Evolutionary conservation across 2,329 filamentous ascomycete genomes (phyloP), one percentile per base, ranked within the genome.

Genomic region (Talaromyces sp.): DNA sequence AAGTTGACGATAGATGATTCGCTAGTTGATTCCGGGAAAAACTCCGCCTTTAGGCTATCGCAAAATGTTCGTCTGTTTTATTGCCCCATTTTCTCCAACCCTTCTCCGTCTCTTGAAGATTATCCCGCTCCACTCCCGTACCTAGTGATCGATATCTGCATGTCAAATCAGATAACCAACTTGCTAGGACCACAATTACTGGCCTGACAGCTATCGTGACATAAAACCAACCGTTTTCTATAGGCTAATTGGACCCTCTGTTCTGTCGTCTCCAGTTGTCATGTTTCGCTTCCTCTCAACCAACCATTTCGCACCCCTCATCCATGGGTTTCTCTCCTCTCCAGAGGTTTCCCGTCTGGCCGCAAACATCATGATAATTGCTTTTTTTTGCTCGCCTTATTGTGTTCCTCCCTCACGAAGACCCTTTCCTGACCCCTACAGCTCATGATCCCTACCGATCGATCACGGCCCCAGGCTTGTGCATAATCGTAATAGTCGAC

Each of bases 301-400:
- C 60, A 56, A 62, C 31, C 60, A 37, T 56, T 56, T 54, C 33
- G 27, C 35, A 48, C 64, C 64, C 65, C 69, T 63, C 71, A 69
- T 69, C 65, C 54, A 63, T 63, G 48, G 60, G n/a, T 54, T 48
- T 31, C 60, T 22, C 54, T 58, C 33, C n/a, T 11, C 56, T 31
- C n/a, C 45, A 41, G n/a, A 10, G 22, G 3, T 33, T 27, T 35
- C 33, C 33, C 59, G 22, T 61, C 43, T 45, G 37, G 48, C 24
- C 50, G 22, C 37, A 24, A 48, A 35, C 52, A 48, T 47, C n/a
- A 37, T 56, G n/a, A 37, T 56, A 35, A 52, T 52, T 56, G 31
- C 52, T 56, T 37, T 39, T 54, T 22, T 56, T 16, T 22, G 14
- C 19, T 37, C 33, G 33, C 33, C 31, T 39, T 56, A 22, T 43